Conservation (phyloP, 257 asterid species). For the Jacaranda mimosifolia region DNA sequence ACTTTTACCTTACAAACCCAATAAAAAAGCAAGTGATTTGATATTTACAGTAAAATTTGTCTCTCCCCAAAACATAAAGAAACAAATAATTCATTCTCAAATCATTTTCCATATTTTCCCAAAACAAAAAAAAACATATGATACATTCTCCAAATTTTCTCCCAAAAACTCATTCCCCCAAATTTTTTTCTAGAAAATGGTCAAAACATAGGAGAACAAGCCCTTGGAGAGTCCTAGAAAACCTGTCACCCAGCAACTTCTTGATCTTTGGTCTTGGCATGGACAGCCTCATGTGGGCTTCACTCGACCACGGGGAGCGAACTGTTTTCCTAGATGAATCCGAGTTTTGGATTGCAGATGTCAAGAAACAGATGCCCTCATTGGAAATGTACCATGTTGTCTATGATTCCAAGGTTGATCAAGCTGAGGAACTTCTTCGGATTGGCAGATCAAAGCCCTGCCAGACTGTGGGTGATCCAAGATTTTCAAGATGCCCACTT, state of each 20-base stretch:
- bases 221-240: constrained; percentile 36
- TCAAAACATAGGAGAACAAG: no score
- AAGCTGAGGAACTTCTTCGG: constrained; percentile 38
- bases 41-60: no score
- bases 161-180: no score
- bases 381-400: constrained; percentile 42
- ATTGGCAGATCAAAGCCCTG: constrained; percentile 37
- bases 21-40: no score
- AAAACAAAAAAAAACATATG: no score
- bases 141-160: no score
- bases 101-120: no score
- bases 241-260: constrained; percentile 54
- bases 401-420: constrained; percentile 37
- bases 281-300: constrained; percentile 52
- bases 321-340: constrained; percentile 50
- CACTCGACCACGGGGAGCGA: constrained; percentile 47
- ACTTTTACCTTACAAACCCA: no score
- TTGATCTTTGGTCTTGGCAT: constrained; percentile 49
- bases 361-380: constrained; percentile 35
- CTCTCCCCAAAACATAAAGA: no score
- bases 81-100: no score
- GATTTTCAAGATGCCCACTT: constrained; percentile 43
- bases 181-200: no score
- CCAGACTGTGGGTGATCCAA: constrained; percentile 42
- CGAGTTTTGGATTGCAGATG: constrained; percentile 31